Evolutionary conservation across 345 rosid genomes (phyloP), one percentile per base, ranked within the genome.

Genomic region (Crucihimalaya himalaica): DNA sequence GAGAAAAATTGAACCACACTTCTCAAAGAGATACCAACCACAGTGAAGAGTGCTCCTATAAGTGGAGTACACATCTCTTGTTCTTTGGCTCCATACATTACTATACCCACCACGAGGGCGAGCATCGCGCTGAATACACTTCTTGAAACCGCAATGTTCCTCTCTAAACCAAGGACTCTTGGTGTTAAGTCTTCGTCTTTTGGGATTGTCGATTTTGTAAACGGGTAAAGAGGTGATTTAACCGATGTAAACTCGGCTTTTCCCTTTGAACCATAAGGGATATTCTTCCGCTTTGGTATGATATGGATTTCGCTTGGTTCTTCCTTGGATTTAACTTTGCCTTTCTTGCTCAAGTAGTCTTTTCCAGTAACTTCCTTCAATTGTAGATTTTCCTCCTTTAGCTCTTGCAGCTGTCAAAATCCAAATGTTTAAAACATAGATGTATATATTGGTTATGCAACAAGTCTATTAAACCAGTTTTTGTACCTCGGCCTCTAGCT

Each of bases 51-150:
- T 23, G 93, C 90, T 65, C 89, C 76, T 81, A 89, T 89, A 16
- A 95, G 92, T 5, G 96, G 93, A 76, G 85, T 81, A 62, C 93
- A 87, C n/a, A 88, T 79, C 55, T 87, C 93, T 61, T 66, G 64
- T 42, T 77, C 72, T 65, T 77, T 77, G 1, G 90, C 89, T 80
- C 82, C 78, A 86, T 88, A 88, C 12, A 88, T 73, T 23, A 86
- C 87, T 68, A 87, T 61, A 40, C 89, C 92, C 14, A 94, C 93
- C 63, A 87, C 72, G 16, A 89, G 70, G 5, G 96, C 87, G 1
- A 91, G 76, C 43, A 81, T 21, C 4, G 85, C 88, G 42, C 96
- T 88, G 52, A 91, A 88, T 39, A 89, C 34, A 20, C 87, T 82
- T 71, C 87, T 90, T 1, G 76, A 79, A 62, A 91, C 53, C 1